Evolutionary conservation across 192 early-diverging fungal species (phyloP), one percentile per base, ranked within the genome.

Genomic region (Podila epicladia): DNA sequence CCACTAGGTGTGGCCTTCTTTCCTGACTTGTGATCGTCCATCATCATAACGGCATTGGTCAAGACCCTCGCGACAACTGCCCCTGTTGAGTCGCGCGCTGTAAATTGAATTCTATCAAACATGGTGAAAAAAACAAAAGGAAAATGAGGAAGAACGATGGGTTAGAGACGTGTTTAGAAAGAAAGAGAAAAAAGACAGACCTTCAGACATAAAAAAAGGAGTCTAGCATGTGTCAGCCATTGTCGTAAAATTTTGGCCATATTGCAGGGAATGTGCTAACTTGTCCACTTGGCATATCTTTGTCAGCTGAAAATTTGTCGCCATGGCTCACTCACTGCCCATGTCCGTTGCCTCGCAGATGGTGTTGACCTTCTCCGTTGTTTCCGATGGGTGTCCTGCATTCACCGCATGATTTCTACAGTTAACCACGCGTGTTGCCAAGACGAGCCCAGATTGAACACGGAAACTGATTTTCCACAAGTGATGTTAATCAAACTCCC

Each of bases 1-100:
- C 15, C 19, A 24, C 29, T 31, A 17, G 74, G 53, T 12, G 48
- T 11, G 29, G 62, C 31, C 20, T 67, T 50, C 35, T 94, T 94
- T 22, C 90, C 87, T 20, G 93, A 94, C 82, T 96, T 96, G 88
- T 96, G 95, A 82, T 96, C 95, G 71, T 96, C 95, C 37, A 94
- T 96, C 73, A 96, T 94, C 87, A 95, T 89, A 38, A 96, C 94
- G 3, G 95, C 94, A 49, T 93, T 89, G 60, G 94, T 92, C 33
- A 95, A 76, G 22, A 89, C 90, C 31, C 90, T 89, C 19, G 94
- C 91, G 9, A 95, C 76, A n/a, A 91, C 80, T 15, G 69, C 73
- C 33, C 87, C 87, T 66, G 77, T 77, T 29, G 83, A 62, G 82
- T 96, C 94, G 12, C 84, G 75, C 59, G 92, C 84, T 29, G 89